Evolutionary conservation across 352 stramenopile genomes (phyloP), one percentile per base, ranked within the genome.

Genomic region (Pythium phragmiticola): DNA sequence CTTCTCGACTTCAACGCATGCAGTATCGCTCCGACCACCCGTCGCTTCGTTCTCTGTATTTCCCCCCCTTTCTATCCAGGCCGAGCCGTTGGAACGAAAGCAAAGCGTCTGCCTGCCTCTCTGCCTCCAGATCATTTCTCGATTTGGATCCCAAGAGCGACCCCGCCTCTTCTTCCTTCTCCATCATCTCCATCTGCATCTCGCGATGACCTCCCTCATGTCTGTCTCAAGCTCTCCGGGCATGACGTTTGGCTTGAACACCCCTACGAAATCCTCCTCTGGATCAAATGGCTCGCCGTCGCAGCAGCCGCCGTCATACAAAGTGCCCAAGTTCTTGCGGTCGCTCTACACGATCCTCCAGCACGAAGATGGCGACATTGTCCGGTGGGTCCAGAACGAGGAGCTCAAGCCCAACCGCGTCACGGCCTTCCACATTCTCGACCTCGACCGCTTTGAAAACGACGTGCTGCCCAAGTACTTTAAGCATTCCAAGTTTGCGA

Each of bases 391-490:
- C 48, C 68, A 87, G 53, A 92, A 93, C 72, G 57, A 80, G 4
- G 76, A 85, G 52, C 75, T 92, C 33, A 78, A 76, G 70, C 74
- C 82, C 13, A 85, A 88, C 61, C 70, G 72, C 65, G 69, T 79
- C 12, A 86, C 75, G n/a, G 80, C 83, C 28, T 93, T 94, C 65
- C 80, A 91, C 59, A 91, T 94, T 67, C 77, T 92, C 14, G 75
- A 83, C 57, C 82, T 88, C 72, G 59, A 73, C 1, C 77, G 80
- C 61, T 90, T 98, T 37, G 90, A 98, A 76, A 63, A 78, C 19
- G 80, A 95, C 61, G 77, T 98, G 88, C 75, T 98, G 12, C 90
- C 90, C 30, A 89, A 90, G 68, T 98, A 98, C 78, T 98, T 98
- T 69, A 98, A 97, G 69, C 92, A 98, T 72, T 75, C 82, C 67